Percentiles rank a stretch among this genome's conserved stretches.
These are phyloP conservation scores for Trametes punicea DNA, from an alignment of 768 basidiomycete species.

Conservation along the genomic window DNA sequence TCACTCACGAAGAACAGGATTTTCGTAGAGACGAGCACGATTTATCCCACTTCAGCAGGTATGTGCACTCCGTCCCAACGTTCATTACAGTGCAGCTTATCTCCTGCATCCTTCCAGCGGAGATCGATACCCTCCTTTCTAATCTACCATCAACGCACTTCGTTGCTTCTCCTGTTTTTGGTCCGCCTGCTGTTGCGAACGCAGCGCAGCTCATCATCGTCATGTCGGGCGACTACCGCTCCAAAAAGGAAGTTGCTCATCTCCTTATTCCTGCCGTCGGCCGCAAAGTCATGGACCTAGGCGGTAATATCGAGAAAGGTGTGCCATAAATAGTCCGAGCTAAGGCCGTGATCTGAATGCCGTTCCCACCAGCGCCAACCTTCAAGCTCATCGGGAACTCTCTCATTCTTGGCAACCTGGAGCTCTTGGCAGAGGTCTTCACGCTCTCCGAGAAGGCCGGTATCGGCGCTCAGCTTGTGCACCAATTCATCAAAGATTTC, in stretches of 20 bases:
- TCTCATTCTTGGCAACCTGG: constrained; percentile 71
- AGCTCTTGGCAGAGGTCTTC: constrained; percentile 78
- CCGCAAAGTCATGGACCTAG: constrained; percentile 75
- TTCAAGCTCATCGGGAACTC: constrained; percentile 82
- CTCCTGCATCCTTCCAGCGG: constrained; percentile 49
- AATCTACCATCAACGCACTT: constrained; percentile 56
- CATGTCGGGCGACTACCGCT: constrained; percentile 78
- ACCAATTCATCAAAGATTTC: constrained; percentile 55
- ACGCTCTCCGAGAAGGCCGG: constrained; percentile 85
- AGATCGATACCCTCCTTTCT: constrained; percentile 68
- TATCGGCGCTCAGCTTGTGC: constrained; percentile 60
- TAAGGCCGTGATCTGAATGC: background rate
- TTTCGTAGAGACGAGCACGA: constrained; percentile 85
- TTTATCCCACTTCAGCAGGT: constrained; percentile 34
- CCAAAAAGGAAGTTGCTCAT: constrained; percentile 77
- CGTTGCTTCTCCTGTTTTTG: constrained; percentile 77
- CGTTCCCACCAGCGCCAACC: constrained; percentile 47
- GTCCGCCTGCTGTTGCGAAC: constrained; percentile 63
- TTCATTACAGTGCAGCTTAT: constrained; percentile 37
- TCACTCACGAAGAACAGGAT: constrained; percentile 54
- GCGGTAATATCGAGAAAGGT: constrained; percentile 85
- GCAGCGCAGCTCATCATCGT: constrained; percentile 64
- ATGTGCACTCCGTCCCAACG: constrained; percentile 53
- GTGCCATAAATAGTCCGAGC: background rate
- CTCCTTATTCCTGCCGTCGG: constrained; percentile 79